A percentile compares a stretch with the other conserved stretches of the same genome.
Conservation (phyloP, 164 flowering plant species). For the Nymphaea thermarum region DNA sequence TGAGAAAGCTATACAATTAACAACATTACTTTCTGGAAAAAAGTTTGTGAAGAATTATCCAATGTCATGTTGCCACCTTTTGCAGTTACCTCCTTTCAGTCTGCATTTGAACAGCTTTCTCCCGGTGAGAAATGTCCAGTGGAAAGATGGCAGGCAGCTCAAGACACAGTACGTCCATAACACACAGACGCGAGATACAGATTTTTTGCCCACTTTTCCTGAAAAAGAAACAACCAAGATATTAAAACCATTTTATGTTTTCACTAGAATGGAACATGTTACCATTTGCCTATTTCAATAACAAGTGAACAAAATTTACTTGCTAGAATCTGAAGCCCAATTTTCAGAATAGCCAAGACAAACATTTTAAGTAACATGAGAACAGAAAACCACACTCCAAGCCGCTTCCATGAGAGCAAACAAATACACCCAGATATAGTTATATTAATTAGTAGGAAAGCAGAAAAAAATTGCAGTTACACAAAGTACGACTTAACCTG, state of each 20-base stretch:
- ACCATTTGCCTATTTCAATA: no score
- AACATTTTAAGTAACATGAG: neutral
- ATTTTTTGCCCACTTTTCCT: constrained; percentile 88
- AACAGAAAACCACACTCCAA: neutral
- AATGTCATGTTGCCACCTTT: neutral
- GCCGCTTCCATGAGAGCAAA: no score
- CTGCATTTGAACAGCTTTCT: neutral
- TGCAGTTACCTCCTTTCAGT: neutral
- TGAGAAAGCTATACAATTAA: neutral
- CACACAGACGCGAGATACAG: constrained; percentile 70
- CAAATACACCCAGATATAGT: no score
- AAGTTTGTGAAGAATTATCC: neutral
- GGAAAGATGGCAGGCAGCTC: constrained; percentile 4
- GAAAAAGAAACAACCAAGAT: constrained; percentile 7
- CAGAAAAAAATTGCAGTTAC: no score
- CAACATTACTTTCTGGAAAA: neutral
- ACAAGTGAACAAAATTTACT: no score
- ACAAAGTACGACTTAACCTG: no score
- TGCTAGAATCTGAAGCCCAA: no score
- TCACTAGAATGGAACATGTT: neutral
- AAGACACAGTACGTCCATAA: constrained; percentile 72
- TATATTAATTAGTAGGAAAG: no score
- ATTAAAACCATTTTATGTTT: neutral
- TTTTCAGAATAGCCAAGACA: no score
- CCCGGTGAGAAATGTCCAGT: neutral